Conservation (phyloP, 2,329 filamentous ascomycete species). For the Mariannaea sp. region DNA sequence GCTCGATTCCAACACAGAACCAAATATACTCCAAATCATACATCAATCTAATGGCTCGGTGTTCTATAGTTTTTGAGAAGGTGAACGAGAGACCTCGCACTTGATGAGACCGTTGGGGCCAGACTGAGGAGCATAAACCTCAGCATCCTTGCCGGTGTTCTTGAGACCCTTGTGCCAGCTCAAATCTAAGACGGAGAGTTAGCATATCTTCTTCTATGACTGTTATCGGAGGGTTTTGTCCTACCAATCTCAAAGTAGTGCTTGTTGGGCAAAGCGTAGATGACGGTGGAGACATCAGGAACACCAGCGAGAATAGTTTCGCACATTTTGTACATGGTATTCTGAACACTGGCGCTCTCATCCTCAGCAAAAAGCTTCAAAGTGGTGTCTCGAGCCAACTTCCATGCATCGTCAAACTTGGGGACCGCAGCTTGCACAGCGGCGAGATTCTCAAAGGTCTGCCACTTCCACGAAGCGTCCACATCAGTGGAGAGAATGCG, state of each 20-base stretch:
- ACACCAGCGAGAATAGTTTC: constrained; percentile 80
- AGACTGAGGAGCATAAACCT: constrained; percentile 92
- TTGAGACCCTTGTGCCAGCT: constrained; percentile 95
- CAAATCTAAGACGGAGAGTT: constrained; percentile 64
- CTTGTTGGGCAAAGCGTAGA: constrained; percentile 93
- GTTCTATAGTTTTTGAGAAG: constrained; percentile 21
- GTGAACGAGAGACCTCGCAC: constrained; percentile 75
- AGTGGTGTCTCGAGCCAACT: constrained; percentile 80
- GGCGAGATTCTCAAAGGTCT: constrained; percentile 65
- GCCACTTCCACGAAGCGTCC: constrained; percentile 86
- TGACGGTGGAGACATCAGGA: constrained; percentile 72
- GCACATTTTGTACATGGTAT: constrained; percentile 99
- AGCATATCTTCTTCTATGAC: constrained; percentile 20
- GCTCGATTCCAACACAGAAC: constrained; percentile 13
- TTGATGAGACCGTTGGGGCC: constrained; percentile 95
- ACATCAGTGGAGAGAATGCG: constrained; percentile 95
- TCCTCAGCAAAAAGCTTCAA: constrained; percentile 90
- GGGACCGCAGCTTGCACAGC: constrained; percentile 68
- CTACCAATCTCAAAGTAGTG: constrained; percentile 96
- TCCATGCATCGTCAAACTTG: constrained; percentile 80
- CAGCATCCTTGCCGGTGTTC: constrained; percentile 94
- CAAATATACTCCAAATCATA: constrained; percentile 13
- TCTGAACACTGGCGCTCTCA: constrained; percentile 89
- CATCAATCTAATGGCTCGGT: constrained; percentile 12
- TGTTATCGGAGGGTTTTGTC: constrained; percentile 42